Percentiles rank a stretch among this genome's conserved stretches.
These are phyloP conservation scores for Aspergillus homomorphus DNA, from an alignment of 495 filamentous ascomycete genomes.

Conservation along the genomic window DNA sequence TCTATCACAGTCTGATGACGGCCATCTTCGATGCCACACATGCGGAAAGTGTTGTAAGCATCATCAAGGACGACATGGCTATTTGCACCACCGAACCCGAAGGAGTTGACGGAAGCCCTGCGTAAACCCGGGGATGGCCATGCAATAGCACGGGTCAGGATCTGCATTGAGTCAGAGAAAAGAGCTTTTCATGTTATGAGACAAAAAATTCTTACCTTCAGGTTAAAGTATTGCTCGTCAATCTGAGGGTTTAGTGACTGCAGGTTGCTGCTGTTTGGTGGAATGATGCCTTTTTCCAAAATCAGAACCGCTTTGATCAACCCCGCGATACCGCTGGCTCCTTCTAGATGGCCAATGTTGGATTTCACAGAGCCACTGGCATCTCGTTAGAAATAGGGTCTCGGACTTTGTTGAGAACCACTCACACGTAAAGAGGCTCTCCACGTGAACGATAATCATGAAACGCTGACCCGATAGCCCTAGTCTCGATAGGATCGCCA, in stretches of 20 bases:
- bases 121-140: not conserved
- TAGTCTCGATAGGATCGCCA: slow-evolving; percentile 48
- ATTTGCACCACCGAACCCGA: slow-evolving; percentile 3
- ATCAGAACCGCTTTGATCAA: slow-evolving; percentile 39
- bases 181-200: not conserved
- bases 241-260: slow-evolving; percentile 23
- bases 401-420: not conserved
- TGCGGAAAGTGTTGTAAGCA: slow-evolving; percentile 1
- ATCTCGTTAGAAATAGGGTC: not conserved
- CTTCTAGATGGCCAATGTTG: slow-evolving; percentile 33
- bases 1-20: not conserved
- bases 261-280: slow-evolving; percentile 24
- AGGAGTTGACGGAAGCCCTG: not conserved
- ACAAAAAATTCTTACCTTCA: slow-evolving; percentile 7
- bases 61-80: slow-evolving; percentile 3
- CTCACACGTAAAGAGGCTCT: slow-evolving; percentile 24
- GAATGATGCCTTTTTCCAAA: slow-evolving; percentile 41
- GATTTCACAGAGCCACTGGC: slow-evolving; percentile 23
- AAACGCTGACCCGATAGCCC: slow-evolving; percentile 27
- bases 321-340: slow-evolving; percentile 33
- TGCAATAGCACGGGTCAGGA: not conserved
- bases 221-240: slow-evolving; percentile 10
- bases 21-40: not conserved
- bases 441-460: slow-evolving; percentile 10
- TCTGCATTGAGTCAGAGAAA: not conserved